Conservation (phyloP, 2,329 filamentous ascomycete species). For the Colletotrichum sp. region DNA sequence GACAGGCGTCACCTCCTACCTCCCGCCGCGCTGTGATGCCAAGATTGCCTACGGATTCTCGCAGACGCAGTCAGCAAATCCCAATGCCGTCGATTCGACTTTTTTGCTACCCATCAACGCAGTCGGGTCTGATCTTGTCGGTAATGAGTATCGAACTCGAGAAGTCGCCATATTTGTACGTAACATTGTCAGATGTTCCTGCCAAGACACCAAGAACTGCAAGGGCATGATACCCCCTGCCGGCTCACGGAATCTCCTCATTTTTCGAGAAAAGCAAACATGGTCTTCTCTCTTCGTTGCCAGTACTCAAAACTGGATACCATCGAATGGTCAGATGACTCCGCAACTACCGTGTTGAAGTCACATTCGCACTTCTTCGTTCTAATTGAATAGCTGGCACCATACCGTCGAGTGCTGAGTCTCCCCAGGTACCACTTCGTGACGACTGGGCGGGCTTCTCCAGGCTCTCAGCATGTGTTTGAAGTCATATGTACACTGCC, state of each 20-base stretch:
- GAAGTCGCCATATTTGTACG: not conserved
- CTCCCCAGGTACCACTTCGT: too few relatives aligned
- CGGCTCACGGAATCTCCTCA: not conserved
- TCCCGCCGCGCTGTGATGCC: not conserved
- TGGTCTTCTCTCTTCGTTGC: not conserved
- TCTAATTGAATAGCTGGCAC: not conserved
- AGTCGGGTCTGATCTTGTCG: not conserved
- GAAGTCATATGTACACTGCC: not conserved
- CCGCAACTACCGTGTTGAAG: not conserved
- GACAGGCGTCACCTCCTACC: not conserved
- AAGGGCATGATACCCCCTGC: not conserved
- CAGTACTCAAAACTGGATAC: not conserved
- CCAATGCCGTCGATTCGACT: not conserved
- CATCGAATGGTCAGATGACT: not conserved
- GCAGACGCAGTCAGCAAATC: not conserved
- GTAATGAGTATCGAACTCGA: not conserved
- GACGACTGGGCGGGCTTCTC: too few relatives aligned
- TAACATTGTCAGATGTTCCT: not conserved
- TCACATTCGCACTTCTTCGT: not conserved
- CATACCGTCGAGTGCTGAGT: not conserved
- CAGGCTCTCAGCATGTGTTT: not conserved
- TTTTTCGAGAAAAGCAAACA: not conserved
- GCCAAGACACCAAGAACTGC: not conserved
- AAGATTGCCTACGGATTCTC: not conserved
- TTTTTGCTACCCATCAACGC: not conserved